Conservation (phyloP, 768 basidiomycete species). For the Saitozyma sp. region DNA sequence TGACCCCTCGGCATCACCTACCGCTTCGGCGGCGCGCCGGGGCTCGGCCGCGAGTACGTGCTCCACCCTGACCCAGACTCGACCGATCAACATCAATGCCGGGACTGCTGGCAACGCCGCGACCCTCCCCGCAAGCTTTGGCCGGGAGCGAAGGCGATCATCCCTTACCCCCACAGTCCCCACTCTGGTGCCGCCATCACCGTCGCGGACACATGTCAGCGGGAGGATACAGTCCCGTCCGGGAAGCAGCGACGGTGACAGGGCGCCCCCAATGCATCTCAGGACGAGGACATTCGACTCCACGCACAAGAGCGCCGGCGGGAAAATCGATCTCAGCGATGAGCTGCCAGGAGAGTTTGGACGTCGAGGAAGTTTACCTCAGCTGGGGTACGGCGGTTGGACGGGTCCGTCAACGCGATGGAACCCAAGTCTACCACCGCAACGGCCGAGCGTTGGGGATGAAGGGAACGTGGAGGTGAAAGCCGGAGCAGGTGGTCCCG, state of each 20-base stretch:
- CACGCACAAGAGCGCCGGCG: constrained; percentile 1
- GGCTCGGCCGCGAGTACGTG: constrained; percentile 32
- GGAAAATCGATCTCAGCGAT: not conserved
- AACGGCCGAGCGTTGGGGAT: constrained; percentile 36
- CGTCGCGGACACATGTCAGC: constrained; percentile 30
- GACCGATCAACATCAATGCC: constrained; percentile 11
- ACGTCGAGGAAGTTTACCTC: constrained; percentile 40
- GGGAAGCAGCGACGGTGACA: constrained; percentile 27
- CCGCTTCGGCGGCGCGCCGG: constrained; percentile 4
- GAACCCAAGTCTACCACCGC: constrained; percentile 38
- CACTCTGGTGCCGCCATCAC: constrained; percentile 38
- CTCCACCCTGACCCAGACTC: constrained; percentile 38
- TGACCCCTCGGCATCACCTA: constrained; percentile 9
- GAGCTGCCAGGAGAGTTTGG: constrained; percentile 9
- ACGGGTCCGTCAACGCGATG: constrained; percentile 20
- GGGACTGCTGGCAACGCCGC: not conserved
- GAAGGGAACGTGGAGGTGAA: not conserved
- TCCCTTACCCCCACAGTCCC: constrained; percentile 44
- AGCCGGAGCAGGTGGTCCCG: constrained; percentile 2
- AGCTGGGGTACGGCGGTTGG: constrained; percentile 32
- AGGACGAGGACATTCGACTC: constrained; percentile 11
- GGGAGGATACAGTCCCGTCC: constrained; percentile 26
- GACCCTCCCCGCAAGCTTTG: constrained; percentile 8
- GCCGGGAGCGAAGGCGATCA: constrained; percentile 23
- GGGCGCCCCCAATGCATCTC: constrained; percentile 5